Conservation (phyloP, 2,329 filamentous ascomycete species). For the Amauroascus verrucosus region DNA sequence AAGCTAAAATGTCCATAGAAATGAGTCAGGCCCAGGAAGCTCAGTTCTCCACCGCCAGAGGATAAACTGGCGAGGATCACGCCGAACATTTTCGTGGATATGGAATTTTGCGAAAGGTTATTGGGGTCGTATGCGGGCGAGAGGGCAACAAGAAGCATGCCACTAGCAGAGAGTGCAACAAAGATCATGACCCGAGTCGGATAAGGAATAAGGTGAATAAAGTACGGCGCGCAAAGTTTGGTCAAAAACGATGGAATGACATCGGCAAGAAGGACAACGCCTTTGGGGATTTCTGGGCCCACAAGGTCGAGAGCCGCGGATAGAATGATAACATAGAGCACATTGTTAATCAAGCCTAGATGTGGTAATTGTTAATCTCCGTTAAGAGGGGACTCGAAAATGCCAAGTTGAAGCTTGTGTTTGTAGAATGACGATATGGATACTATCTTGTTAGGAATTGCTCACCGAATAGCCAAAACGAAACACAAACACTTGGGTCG, state of each 20-base stretch:
- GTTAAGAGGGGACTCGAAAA: not conserved
- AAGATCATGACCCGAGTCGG: constrained; percentile 62
- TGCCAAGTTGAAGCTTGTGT: not conserved
- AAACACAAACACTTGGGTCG: constrained; percentile 60
- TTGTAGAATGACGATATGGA: not conserved
- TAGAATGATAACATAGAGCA: constrained; percentile 94
- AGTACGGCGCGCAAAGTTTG: constrained; percentile 84
- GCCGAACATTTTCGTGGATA: constrained; percentile 67
- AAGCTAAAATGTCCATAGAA: constrained; percentile 83
- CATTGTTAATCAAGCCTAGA: constrained; percentile 86
- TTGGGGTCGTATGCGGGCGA: constrained; percentile 48
- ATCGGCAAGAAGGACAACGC: constrained; percentile 83
- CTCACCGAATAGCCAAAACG: constrained; percentile 91
- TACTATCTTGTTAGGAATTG: not conserved
- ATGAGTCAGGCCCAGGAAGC: constrained; percentile 82
- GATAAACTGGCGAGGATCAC: constrained; percentile 77
- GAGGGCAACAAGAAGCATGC: constrained; percentile 82
- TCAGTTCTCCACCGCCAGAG: constrained; percentile 78
- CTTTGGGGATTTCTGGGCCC: constrained; percentile 74
- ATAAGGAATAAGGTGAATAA: constrained; percentile 83
- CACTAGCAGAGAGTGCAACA: constrained; percentile 62
- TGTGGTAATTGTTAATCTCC: not conserved
- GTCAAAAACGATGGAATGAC: constrained; percentile 80
- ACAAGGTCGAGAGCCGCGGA: constrained; percentile 93
- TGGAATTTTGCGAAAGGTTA: constrained; percentile 37